Conservation (phyloP, 306 rosid genomes). For the Cucurbita maxima region DNA sequence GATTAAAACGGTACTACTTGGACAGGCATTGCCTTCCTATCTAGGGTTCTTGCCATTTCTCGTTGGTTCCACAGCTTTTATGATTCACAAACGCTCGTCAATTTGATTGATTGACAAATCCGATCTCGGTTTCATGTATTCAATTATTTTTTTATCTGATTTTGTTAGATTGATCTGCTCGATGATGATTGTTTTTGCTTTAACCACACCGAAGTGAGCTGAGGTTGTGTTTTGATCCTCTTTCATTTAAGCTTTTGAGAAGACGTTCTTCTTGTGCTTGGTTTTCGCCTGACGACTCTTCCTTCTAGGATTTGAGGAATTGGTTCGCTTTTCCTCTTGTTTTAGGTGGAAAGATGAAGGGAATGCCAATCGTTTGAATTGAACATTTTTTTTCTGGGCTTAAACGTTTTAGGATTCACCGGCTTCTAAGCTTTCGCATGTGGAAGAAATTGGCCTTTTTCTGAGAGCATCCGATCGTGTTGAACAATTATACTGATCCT, state of each 20-base stretch:
- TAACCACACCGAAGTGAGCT: constrained; percentile 10
- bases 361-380: background rate
- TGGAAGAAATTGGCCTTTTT: constrained; percentile 1
- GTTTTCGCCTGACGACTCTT: background rate
- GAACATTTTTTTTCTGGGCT: background rate
- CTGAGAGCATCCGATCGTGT: background rate
- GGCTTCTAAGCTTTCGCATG: constrained; percentile 1
- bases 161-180: background rate
- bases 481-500: background rate
- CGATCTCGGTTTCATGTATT: background rate
- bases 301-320: background rate
- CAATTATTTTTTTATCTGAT: background rate
- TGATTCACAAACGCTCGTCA: background rate
- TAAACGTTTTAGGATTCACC: background rate
- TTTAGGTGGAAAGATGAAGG: background rate
- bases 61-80: background rate
- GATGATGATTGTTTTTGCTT: constrained; percentile 9
- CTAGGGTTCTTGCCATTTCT: background rate
- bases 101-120: background rate
- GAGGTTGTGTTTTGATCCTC: background rate
- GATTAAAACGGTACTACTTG: background rate
- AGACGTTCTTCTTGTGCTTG: background rate
- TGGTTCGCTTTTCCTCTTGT: background rate
- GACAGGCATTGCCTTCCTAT: background rate
- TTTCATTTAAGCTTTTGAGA: constrained; percentile 2